Percentiles rank a stretch among this genome's conserved stretches.
Evolutionary conservation across 2,329 filamentous ascomycete genomes (phyloP).

Genomic region (Pezicula rhizophila): DNA sequence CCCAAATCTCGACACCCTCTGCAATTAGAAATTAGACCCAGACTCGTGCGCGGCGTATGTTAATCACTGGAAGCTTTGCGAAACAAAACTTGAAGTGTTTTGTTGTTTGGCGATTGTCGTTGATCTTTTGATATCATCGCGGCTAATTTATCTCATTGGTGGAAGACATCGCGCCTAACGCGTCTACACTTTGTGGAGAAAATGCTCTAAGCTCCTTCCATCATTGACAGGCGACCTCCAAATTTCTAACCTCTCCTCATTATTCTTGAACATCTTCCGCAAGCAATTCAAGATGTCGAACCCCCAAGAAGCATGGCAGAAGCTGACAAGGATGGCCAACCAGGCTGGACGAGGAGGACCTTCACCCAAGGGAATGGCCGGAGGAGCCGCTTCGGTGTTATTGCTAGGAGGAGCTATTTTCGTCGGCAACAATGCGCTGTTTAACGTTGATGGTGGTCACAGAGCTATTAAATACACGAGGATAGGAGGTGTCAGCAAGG

Average conservation of each 20-base stretch:
- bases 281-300: conserved; percentile 33
- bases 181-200: conserved; percentile 1
- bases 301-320: conserved; percentile 61
- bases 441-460: conserved; percentile 95
- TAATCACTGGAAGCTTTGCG: background rate
- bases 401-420: conserved; percentile 48
- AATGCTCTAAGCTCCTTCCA: conserved; percentile 1
- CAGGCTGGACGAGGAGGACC: conserved; percentile 42
- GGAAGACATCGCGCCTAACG: background rate
- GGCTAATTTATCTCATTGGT: background rate
- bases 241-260: conserved; percentile 5
- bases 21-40: background rate
- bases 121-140: background rate
- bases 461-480: conserved; percentile 98
- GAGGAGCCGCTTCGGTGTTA: conserved; percentile 47
- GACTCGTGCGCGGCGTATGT: background rate
- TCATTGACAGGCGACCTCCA: background rate
- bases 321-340: conserved; percentile 53
- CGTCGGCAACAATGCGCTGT: conserved; percentile 52
- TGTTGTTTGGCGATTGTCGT: background rate
- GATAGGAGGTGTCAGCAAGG: conserved; percentile 85
- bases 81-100: too few relatives aligned
- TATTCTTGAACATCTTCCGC: conserved; percentile 2
- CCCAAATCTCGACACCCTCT: conserved; percentile 5
- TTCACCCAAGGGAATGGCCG: conserved; percentile 44